Evolutionary conservation across 345 rosid species (phyloP).

Genomic region (Salix arbutifolia): DNA sequence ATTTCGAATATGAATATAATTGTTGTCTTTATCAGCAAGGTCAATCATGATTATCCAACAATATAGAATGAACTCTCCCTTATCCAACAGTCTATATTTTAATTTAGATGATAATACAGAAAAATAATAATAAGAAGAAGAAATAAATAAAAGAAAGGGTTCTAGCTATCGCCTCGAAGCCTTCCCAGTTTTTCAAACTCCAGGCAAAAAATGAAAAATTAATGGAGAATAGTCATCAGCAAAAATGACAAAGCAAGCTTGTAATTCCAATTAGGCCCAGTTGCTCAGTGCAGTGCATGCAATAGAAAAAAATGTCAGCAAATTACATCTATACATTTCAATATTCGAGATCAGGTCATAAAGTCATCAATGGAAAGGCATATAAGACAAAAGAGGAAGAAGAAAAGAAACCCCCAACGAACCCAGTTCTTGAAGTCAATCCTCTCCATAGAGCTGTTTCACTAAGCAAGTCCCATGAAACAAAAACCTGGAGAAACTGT

Average conservation of each 20-base stretch:
- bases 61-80: no score
- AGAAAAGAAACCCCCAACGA: not conserved
- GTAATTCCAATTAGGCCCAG: not conserved
- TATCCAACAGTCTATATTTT: not conserved
- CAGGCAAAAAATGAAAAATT: not conserved
- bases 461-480: not conserved
- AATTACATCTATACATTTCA: not conserved
- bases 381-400: not conserved
- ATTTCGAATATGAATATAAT: no score
- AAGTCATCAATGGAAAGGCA: not conserved
- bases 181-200: not conserved
- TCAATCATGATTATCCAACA: no score
- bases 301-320: not conserved
- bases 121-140: no score
- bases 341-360: not conserved
- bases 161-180: not conserved
- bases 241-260: not conserved
- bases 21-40: no score
- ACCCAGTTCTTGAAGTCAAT: not conserved
- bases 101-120: not conserved
- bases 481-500: not conserved
- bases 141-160: not conserved
- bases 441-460: not conserved
- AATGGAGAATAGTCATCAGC: not conserved
- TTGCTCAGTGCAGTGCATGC: not conserved